Evolutionary conservation across 164 flowering plant genomes (phyloP).

Genomic region (Liriodendron chinense): DNA sequence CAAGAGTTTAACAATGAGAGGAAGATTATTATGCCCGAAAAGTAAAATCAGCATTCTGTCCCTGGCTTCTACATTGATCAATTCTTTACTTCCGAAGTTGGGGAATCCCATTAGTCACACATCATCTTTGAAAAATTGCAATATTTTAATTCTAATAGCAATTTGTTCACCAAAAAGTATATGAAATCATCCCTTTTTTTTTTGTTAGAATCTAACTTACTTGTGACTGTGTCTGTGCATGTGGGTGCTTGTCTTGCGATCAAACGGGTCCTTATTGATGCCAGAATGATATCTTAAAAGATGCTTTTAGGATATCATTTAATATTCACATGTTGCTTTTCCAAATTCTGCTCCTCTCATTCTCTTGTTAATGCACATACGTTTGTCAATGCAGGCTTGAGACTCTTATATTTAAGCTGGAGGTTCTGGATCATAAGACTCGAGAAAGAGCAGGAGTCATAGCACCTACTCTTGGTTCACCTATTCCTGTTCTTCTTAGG

Average conservation of each 20-base stretch:
- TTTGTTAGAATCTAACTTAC: not conserved
- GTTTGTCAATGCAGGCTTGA: conserved; percentile 53
- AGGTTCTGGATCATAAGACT: conserved; percentile 90
- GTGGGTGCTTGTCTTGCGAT: too few species aligned
- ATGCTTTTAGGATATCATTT: not conserved
- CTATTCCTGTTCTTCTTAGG: conserved; percentile 65
- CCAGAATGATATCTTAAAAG: too few species aligned
- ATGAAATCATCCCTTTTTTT: too few species aligned
- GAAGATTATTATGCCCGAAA: conserved; percentile 64
- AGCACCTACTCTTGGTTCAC: conserved; percentile 79
- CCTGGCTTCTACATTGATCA: not conserved
- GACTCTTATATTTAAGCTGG: conserved; percentile 67
- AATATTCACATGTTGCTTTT: not conserved
- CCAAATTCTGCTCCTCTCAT: not conserved
- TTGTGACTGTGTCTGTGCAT: too few species aligned
- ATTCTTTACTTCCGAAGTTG: not conserved
- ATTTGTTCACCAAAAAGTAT: too few species aligned
- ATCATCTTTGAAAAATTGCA: not conserved
- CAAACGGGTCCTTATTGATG: too few species aligned
- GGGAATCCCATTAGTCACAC: not conserved
- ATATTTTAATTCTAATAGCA: not conserved
- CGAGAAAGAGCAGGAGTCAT: conserved; percentile 95
- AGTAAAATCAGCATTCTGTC: conserved; percentile 31
- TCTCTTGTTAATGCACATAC: not conserved
- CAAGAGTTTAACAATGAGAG: conserved; percentile 62